A percentile compares a stretch with the other conserved stretches of the same genome.
phyloP scores from a whole-genome alignment of 176 grass and related monocot species.

The Ananas comosus region DNA sequence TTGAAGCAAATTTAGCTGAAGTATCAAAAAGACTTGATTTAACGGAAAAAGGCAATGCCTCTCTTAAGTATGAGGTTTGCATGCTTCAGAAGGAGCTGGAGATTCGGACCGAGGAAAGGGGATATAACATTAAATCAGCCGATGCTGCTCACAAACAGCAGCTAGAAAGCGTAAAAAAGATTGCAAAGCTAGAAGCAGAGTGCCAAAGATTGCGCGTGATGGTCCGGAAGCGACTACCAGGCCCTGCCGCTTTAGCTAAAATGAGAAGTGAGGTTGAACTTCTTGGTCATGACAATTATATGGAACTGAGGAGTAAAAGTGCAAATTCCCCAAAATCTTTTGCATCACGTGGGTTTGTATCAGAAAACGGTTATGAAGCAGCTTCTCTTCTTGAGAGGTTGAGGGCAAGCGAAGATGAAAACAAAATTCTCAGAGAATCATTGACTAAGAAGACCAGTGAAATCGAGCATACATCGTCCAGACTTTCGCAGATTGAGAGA shows the following conservation, averaged over 20 bases:
- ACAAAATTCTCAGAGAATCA: conserved; percentile 80
- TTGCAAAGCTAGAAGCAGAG: conserved; percentile 82
- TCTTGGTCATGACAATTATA: conserved; percentile 13
- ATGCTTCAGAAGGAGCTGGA: conserved; percentile 95
- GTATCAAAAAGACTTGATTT: conserved; percentile 39
- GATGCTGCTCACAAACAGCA: conserved; percentile 76
- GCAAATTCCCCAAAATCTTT: conserved; percentile 22
- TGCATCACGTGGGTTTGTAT: conserved; percentile 7
- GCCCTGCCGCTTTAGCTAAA: conserved; percentile 80
- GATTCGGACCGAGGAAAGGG: conserved; percentile 81
- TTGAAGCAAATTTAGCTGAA: conserved; percentile 44
- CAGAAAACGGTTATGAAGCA: conserved; percentile 26
- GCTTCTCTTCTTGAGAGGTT: conserved; percentile 59
- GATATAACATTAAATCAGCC: conserved; percentile 79
- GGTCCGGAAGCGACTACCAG: conserved; percentile 81
- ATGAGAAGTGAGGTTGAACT: conserved; percentile 95
- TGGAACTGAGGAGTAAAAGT: conserved; percentile 25
- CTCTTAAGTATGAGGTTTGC: conserved; percentile 84
- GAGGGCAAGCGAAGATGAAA: conserved; percentile 53
- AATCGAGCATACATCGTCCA: conserved; percentile 46
- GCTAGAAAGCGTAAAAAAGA: conserved; percentile 73
- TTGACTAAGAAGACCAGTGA: conserved; percentile 62
- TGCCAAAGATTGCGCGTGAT: conserved; percentile 79
- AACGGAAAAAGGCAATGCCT: conserved; percentile 60
- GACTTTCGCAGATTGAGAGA: conserved; percentile 59